Percentiles rank a stretch among this genome's conserved stretches.
Conservation (phyloP, 495 filamentous ascomycete genomes). For the Neurospora sp. region DNA sequence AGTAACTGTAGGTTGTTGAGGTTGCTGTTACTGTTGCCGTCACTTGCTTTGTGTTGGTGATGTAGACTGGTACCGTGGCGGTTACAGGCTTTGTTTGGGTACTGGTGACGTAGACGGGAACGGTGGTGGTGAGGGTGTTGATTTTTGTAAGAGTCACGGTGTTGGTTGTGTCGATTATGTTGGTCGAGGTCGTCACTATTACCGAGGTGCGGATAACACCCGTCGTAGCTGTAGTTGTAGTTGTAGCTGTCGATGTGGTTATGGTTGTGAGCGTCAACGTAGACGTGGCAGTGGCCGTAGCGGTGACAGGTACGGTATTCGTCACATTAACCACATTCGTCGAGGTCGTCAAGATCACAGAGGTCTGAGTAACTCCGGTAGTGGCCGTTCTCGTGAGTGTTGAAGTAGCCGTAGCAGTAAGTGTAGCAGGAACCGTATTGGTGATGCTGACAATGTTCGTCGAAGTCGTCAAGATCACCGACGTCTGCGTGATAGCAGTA, state of each 20-base stretch:
- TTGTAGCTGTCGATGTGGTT: not conserved
- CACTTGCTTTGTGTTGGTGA: not conserved
- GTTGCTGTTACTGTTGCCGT: not conserved
- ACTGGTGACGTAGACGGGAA: not conserved
- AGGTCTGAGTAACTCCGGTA: not conserved
- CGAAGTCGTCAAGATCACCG: not conserved
- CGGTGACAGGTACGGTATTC: not conserved
- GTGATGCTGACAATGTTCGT: not conserved
- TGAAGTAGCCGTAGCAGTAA: not conserved
- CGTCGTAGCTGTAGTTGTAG: not conserved
- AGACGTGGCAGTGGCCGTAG: not conserved
- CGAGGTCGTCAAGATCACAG: not conserved
- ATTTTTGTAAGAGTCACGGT: slow-evolving; percentile 7
- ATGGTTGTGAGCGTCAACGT: slow-evolving; percentile 4
- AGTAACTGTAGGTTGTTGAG: not conserved
- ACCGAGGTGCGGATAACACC: not conserved
- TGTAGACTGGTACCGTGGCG: not conserved
- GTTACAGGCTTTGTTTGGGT: not conserved
- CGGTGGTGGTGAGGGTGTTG: not conserved
- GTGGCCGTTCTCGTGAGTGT: not conserved
- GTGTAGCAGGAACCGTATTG: not conserved
- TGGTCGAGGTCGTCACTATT: slow-evolving; percentile 1
- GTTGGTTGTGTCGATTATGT: slow-evolving; percentile 2
- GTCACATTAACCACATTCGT: not conserved
- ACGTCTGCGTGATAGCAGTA: no score